Conservation (phyloP, 108 stramenopile species). For the Cyclotella distinguenda region DNA sequence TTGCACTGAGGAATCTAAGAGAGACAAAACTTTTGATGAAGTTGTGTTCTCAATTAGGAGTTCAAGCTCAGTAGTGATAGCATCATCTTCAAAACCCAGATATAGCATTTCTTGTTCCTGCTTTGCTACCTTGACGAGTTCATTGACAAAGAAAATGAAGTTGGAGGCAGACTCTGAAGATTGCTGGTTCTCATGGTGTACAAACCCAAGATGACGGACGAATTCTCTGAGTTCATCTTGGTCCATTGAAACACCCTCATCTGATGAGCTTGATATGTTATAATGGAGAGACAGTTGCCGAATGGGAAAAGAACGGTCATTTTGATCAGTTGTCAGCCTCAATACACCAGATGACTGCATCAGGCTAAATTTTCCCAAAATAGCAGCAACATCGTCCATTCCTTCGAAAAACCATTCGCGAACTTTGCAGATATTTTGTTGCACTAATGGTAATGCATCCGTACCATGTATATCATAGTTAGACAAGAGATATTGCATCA, state of each 20-base stretch:
- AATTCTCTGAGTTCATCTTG: conserved; percentile 11
- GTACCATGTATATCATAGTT: conserved; percentile 9
- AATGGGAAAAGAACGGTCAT: not conserved
- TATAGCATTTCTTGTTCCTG: too few species aligned
- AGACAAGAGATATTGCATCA: conserved; percentile 2
- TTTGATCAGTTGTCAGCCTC: not conserved
- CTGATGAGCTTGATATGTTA: not conserved
- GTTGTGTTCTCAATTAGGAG: too few species aligned
- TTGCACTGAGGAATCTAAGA: too few species aligned
- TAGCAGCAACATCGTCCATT: conserved; percentile 32
- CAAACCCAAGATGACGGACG: conserved; percentile 16
- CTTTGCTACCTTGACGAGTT: too few species aligned
- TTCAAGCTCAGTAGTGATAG: too few species aligned
- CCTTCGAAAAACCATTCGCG: conserved; percentile 32
- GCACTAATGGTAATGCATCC: conserved; percentile 12
- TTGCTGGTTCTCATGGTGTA: not conserved
- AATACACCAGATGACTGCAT: conserved; percentile 15
- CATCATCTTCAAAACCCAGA: too few species aligned
- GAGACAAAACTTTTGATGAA: too few species aligned
- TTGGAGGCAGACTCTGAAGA: not conserved
- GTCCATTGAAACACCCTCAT: conserved; percentile 3
- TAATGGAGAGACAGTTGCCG: too few species aligned
- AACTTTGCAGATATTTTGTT: conserved; percentile 25
- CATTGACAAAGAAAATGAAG: not conserved
- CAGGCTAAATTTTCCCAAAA: conserved; percentile 12